Evolutionary conservation across 345 rosid genomes (phyloP).

Genomic region (Lepidium africanum): DNA sequence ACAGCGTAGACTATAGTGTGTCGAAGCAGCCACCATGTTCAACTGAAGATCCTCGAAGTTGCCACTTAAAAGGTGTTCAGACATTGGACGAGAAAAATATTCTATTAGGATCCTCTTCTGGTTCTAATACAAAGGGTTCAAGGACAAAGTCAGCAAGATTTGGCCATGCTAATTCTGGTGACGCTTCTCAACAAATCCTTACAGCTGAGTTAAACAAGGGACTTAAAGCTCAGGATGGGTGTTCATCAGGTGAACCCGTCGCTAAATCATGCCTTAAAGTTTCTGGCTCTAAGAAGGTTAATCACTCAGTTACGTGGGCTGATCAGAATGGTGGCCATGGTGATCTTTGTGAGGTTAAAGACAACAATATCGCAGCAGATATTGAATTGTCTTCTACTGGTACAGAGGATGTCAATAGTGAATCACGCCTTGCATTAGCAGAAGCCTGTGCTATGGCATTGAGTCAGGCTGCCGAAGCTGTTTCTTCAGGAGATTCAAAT

Average conservation of each 20-base stretch:
- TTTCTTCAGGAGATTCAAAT: slow-evolving; percentile 52
- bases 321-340: slow-evolving; percentile 46
- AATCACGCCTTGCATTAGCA: slow-evolving; percentile 50
- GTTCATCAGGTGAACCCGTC: slow-evolving; percentile 27
- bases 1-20: slow-evolving; percentile 24
- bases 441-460: slow-evolving; percentile 75
- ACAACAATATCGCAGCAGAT: slow-evolving; percentile 25
- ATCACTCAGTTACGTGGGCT: slow-evolving; percentile 79
- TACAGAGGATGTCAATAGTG: slow-evolving; percentile 26
- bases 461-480: slow-evolving; percentile 71
- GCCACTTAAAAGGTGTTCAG: background rate
- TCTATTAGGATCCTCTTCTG: slow-evolving; percentile 27
- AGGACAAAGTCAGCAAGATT: slow-evolving; percentile 20
- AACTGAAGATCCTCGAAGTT: slow-evolving; percentile 1
- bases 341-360: slow-evolving; percentile 48
- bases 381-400: slow-evolving; percentile 6
- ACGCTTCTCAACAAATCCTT: slow-evolving; percentile 23
- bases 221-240: slow-evolving; percentile 20
- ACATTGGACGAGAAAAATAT: background rate
- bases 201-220: slow-evolving; percentile 4
- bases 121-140: slow-evolving; percentile 15
- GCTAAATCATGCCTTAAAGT: slow-evolving; percentile 64
- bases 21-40: slow-evolving; percentile 21
- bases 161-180: slow-evolving; percentile 27
- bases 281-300: slow-evolving; percentile 41